phyloP scores from a whole-genome alignment of 2,329 filamentous ascomycete species.

The Paecilomyces fulvus region DNA sequence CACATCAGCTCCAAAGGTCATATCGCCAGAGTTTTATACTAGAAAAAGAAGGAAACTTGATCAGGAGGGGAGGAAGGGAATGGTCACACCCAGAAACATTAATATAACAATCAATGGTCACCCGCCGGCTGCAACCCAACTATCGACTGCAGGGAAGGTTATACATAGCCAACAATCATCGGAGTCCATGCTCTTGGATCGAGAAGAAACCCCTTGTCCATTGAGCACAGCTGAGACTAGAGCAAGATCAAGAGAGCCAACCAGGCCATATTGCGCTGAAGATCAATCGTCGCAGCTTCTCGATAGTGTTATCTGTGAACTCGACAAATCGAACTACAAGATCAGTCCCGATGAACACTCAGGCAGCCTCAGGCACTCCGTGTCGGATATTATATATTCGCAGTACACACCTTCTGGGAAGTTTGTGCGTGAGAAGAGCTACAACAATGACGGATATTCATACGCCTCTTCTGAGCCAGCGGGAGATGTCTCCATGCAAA shows the following conservation, averaged over 20 bases:
- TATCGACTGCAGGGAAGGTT: background rate
- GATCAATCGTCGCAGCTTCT: background rate
- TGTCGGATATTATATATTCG: background rate
- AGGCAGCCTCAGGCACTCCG: background rate
- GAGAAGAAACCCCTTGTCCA: slow-evolving; percentile 8
- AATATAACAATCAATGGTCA: slow-evolving; percentile 16
- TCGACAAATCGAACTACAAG: background rate
- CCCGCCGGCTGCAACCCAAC: slow-evolving; percentile 4
- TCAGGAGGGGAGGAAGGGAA: background rate
- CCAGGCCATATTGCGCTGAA: background rate
- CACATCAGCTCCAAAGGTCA: slow-evolving; percentile 1
- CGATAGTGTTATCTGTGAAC: background rate
- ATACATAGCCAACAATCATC: slow-evolving; percentile 13
- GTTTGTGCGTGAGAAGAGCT: background rate
- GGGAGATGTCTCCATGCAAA: background rate
- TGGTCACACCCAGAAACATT: slow-evolving; percentile 5
- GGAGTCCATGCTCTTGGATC: slow-evolving; percentile 27
- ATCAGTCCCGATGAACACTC: background rate
- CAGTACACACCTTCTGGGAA: background rate
- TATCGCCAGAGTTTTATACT: slow-evolving; percentile 1
- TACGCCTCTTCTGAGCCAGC: background rate
- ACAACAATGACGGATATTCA: background rate
- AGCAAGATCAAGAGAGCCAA: background rate
- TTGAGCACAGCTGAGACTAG: background rate
- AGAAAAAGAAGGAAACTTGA: slow-evolving; percentile 2